Percentiles rank a stretch among this genome's conserved stretches.
Evolutionary conservation across 768 basidiomycete species (phyloP).

Genomic region (Leccinum disarticulatum): DNA sequence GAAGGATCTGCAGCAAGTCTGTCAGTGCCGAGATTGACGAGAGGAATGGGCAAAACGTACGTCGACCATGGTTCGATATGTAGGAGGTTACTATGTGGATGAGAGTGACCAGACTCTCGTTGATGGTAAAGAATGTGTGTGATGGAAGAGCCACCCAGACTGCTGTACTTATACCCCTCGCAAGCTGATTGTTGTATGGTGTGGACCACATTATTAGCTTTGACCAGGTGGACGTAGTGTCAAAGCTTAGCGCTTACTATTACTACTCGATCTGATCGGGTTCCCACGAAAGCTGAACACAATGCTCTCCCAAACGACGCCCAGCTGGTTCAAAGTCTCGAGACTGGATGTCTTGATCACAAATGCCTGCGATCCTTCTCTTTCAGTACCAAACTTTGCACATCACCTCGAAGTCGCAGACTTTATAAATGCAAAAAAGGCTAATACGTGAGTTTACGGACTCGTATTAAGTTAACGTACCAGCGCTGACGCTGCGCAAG

Average conservation of each 20-base stretch:
- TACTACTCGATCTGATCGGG: too few species aligned
- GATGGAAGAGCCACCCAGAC: background rate
- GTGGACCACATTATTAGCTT: background rate
- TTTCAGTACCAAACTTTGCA: slow-evolving; percentile 89
- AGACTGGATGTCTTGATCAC: slow-evolving; percentile 71
- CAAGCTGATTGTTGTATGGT: background rate
- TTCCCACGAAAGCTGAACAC: too few species aligned
- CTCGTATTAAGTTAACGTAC: background rate
- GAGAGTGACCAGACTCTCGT: slow-evolving; percentile 24
- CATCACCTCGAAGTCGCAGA: slow-evolving; percentile 93
- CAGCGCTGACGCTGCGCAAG: slow-evolving; percentile 38
- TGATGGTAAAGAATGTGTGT: background rate
- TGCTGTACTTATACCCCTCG: slow-evolving; percentile 14
- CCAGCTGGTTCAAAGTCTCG: slow-evolving; percentile 51
- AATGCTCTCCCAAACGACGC: too few species aligned
- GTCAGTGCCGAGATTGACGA: background rate
- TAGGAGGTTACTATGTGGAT: background rate
- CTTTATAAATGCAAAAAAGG: slow-evolving; percentile 91
- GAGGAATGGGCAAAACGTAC: background rate
- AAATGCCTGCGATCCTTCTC: slow-evolving; percentile 82
- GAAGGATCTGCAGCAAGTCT: slow-evolving; percentile 2
- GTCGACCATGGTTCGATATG: slow-evolving; percentile 9
- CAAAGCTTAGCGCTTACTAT: slow-evolving; percentile 6
- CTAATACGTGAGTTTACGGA: slow-evolving; percentile 72
- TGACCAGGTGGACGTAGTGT: background rate